Evolutionary conservation across 2,329 filamentous ascomycete species (phyloP).

Genomic region (Calonectria ilicicola): DNA sequence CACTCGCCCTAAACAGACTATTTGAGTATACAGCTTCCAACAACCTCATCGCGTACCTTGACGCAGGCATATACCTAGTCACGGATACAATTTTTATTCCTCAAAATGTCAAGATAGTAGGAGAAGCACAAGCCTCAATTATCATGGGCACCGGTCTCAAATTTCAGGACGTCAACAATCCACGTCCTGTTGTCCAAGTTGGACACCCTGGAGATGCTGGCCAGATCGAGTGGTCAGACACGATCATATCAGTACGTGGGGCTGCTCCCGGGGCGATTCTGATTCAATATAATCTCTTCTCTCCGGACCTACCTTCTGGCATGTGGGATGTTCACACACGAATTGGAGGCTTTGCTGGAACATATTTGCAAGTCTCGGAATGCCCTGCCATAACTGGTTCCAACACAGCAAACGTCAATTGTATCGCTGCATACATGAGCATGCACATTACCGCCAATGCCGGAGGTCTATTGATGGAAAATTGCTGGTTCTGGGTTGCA

Average conservation of each 20-base stretch:
- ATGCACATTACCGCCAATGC: slow-evolving; percentile 55
- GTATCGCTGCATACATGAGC: slow-evolving; percentile 57
- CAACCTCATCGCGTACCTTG: slow-evolving; percentile 69
- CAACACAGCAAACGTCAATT: slow-evolving; percentile 44
- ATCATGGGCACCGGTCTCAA: slow-evolving; percentile 67
- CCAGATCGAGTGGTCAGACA: slow-evolving; percentile 77
- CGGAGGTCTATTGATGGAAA: slow-evolving; percentile 55
- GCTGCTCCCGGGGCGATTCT: slow-evolving; percentile 75
- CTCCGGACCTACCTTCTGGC: slow-evolving; percentile 57
- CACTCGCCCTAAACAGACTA: slow-evolving; percentile 68
- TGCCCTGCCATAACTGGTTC: slow-evolving; percentile 67
- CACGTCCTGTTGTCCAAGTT: slow-evolving; percentile 75
- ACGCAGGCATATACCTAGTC: slow-evolving; percentile 72
- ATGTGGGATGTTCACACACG: slow-evolving; percentile 85
- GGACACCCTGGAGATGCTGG: slow-evolving; percentile 73
- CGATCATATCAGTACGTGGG: slow-evolving; percentile 77
- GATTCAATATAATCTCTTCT: slow-evolving; percentile 78
- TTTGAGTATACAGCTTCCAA: slow-evolving; percentile 65
- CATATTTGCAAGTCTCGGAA: slow-evolving; percentile 73
- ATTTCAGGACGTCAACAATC: slow-evolving; percentile 68
- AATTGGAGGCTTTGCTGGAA: slow-evolving; percentile 78
- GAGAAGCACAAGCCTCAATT: slow-evolving; percentile 66
- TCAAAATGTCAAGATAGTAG: slow-evolving; percentile 66
- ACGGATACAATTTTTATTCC: slow-evolving; percentile 65
- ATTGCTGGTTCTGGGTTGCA: slow-evolving; percentile 60